Evolutionary conservation across 1,284 basidiomycete species (phyloP).

Genomic region (Schizopora paradoxa): DNA sequence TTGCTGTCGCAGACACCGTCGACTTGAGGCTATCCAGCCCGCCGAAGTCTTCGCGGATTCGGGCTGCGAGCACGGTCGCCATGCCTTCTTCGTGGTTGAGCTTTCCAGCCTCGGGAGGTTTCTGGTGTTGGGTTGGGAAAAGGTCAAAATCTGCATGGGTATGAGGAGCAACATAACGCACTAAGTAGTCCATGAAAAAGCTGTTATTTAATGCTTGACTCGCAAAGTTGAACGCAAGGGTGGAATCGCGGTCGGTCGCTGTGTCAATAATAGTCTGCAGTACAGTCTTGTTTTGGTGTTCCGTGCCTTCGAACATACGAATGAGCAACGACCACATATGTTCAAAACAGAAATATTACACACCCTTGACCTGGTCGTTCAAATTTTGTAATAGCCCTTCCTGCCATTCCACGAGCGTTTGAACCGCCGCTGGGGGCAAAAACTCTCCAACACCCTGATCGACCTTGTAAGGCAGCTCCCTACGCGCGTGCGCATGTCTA

Average conservation of each 20-base stretch:
- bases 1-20: constrained; percentile 68
- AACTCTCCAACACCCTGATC: constrained; percentile 72
- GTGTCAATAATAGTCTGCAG: constrained; percentile 74
- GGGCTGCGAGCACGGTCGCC: constrained; percentile 30
- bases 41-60: constrained; percentile 54
- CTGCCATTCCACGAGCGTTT: constrained; percentile 74
- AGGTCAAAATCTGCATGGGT: constrained; percentile 10
- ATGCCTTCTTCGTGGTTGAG: constrained; percentile 42
- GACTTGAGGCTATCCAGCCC: constrained; percentile 70
- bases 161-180: constrained; percentile 38
- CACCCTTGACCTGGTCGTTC: constrained; percentile 70
- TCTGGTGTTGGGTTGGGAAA: constrained; percentile 30
- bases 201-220: constrained; percentile 91
- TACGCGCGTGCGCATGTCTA: constrained; percentile 51
- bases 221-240: constrained; percentile 87
- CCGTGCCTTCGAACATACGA: constrained; percentile 43
- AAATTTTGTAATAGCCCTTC: constrained; percentile 71
- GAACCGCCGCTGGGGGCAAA: constrained; percentile 61
- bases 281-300: constrained; percentile 54
- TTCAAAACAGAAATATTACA: constrained; percentile 22
- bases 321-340: neutral
- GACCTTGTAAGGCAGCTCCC: constrained; percentile 55
- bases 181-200: constrained; percentile 87
- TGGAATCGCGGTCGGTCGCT: constrained; percentile 54
- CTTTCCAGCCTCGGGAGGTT: constrained; percentile 40